A percentile compares a stretch with the other conserved stretches of the same genome.
phyloP scores from a whole-genome alignment of 2,329 filamentous ascomycete genomes.

The Fusarium sp. region DNA sequence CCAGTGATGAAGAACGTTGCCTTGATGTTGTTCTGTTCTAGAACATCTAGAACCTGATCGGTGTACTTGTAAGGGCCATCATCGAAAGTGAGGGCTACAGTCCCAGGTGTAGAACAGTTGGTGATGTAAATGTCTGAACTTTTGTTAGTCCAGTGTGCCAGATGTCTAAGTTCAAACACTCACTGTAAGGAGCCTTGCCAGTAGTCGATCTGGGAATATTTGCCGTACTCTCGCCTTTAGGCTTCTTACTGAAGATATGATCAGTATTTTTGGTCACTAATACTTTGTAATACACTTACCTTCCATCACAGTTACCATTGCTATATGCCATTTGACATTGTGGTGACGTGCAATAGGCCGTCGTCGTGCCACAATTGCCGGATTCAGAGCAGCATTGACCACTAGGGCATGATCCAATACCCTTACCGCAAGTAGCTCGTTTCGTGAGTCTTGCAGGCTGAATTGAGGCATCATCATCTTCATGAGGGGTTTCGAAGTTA shows the following conservation, averaged over 20 bases:
- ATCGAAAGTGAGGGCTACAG: slow-evolving; percentile 62
- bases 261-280: not conserved
- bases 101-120: slow-evolving; percentile 52
- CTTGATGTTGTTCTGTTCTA: slow-evolving; percentile 51
- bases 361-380: slow-evolving; percentile 54
- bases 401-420: slow-evolving; percentile 49
- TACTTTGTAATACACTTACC: slow-evolving; percentile 45
- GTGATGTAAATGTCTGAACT: slow-evolving; percentile 53
- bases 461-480: not conserved
- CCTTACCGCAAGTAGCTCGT: slow-evolving; percentile 50
- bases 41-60: slow-evolving; percentile 56
- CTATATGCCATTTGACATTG: slow-evolving; percentile 56
- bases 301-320: slow-evolving; percentile 54
- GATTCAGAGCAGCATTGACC: slow-evolving; percentile 55
- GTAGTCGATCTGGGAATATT: slow-evolving; percentile 47
- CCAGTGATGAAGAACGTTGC: slow-evolving; percentile 61
- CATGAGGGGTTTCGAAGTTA: slow-evolving; percentile 17
- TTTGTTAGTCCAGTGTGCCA: slow-evolving; percentile 8
- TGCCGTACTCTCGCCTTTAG: slow-evolving; percentile 51
- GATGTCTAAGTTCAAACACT: not conserved
- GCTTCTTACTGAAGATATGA: slow-evolving; percentile 45
- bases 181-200: slow-evolving; percentile 55
- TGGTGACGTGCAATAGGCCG: slow-evolving; percentile 53
- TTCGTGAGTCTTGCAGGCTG: slow-evolving; percentile 6
- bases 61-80: slow-evolving; percentile 63